Evolutionary conservation across 176 grass and related monocot genomes (phyloP), one percentile per base, ranked within the genome.

Genomic region (Themeda triandra): DNA sequence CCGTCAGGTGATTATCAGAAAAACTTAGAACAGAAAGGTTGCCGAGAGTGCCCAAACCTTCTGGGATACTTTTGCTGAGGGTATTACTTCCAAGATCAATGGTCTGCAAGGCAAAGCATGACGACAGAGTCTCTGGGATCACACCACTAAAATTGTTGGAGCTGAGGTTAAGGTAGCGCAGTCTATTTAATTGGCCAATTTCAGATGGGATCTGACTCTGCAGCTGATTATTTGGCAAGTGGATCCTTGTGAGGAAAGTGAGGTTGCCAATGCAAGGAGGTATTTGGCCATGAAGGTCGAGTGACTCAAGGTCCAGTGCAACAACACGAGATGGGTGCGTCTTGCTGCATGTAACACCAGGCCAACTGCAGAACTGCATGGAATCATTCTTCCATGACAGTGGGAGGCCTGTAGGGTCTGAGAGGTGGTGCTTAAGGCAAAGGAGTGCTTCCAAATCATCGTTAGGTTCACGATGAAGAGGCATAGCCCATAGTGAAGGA

Each of bases 1-100:
- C 89, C 0, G 31, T 71, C 49, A 91, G 31, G 6, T 42, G 62
- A 59, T 90, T 90, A 0, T 14, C 2, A 19, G 77, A 48, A 70
- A 92, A 77, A 46, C 0, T 0, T 6, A 92, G 11, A 79, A 73
- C 0, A 5, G 82, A 71, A 15, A 92, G 90, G 44, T 80, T 83
- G 15, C 5, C 5, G 41, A 84, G 73, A 6, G 0, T 76, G 1
- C 82, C 82, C 6, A 84, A 1, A 6, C 45, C 74, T 84, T 69
- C 73, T 0, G 82, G 82, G 44, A 85, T 85, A 4, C 29, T 28
- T 71, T 48, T 66, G 1, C 12, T 19, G 25, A 85, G 58, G 0
- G 56, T 12, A 60, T 60, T 60, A 4, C n/a, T 60, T 60, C 2
- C 1, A n/a, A 60, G 56, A 60, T 60, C 56, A 60, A 60, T 60